These are phyloP conservation scores for Fusarium setosum DNA, from an alignment of 2,329 filamentous ascomycete genomes.

Conservation along the genomic window DNA sequence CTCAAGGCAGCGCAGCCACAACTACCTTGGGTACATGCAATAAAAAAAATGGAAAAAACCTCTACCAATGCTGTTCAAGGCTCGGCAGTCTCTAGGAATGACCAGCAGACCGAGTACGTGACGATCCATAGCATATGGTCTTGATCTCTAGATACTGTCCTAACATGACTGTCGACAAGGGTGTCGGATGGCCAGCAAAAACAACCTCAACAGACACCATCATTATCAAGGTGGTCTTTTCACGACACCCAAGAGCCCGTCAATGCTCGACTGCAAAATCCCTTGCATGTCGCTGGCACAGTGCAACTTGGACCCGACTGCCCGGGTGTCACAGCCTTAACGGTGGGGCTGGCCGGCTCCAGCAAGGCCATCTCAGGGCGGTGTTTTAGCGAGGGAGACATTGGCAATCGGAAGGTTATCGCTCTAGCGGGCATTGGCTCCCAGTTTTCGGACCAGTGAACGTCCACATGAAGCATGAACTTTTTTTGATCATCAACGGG, in stretches of 20 bases:
- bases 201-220: not conserved
- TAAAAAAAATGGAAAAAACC: not conserved
- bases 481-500: no score
- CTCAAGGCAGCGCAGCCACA: no score
- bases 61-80: not conserved
- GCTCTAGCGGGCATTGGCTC: not conserved
- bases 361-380: no score
- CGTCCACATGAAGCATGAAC: no score
- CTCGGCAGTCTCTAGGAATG: not conserved
- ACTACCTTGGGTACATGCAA: no score
- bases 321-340: not conserved
- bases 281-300: not conserved
- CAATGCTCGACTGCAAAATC: not conserved
- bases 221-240: not conserved
- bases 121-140: not conserved
- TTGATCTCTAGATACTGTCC: not conserved
- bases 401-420: no score
- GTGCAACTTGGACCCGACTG: not conserved
- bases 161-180: not conserved
- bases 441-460: not conserved
- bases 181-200: not conserved
- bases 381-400: no score
- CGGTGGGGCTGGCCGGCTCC: not conserved
- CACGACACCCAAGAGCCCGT: not conserved
- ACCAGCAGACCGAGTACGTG: not conserved